Evolutionary conservation across 148 eudicot species (phyloP).

Genomic region (Salicornia ramosissima): DNA sequence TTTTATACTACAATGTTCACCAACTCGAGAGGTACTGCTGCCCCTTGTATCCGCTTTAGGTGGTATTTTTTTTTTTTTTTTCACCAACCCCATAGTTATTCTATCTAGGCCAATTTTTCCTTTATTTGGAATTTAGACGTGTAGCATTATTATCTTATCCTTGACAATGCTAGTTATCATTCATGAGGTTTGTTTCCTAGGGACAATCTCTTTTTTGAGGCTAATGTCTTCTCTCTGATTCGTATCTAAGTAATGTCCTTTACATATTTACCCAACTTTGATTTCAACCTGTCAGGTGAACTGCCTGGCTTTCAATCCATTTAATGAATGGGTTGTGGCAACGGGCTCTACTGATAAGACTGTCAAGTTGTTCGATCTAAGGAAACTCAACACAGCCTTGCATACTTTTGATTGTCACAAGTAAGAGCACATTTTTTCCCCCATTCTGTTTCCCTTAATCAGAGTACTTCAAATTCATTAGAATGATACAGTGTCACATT

Average conservation of each 20-base stretch:
- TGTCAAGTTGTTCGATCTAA: conserved; percentile 58
- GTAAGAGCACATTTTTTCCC: conserved; percentile 27
- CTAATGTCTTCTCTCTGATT: neutral
- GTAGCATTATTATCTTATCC: neutral
- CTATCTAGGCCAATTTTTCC: neutral
- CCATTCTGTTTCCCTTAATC: neutral
- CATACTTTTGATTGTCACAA: conserved; percentile 88
- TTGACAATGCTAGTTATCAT: neutral
- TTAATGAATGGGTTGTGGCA: conserved; percentile 74
- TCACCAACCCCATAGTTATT: too few species aligned
- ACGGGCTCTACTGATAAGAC: conserved; percentile 76
- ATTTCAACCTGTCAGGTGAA: conserved; percentile 43
- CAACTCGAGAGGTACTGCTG: too few species aligned
- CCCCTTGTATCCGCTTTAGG: too few species aligned
- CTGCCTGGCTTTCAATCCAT: conserved; percentile 80
- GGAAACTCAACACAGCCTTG: conserved; percentile 47
- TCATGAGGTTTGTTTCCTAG: neutral
- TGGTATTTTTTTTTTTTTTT: too few species aligned
- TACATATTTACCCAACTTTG: neutral
- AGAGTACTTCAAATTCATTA: neutral
- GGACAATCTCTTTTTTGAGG: neutral
- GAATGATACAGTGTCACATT: neutral
- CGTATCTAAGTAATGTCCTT: neutral
- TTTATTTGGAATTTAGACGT: neutral
- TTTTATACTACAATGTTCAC: too few species aligned